Evolutionary conservation across 176 grass and related monocot genomes (phyloP), one percentile per base, ranked within the genome.

Genomic region (Carex parvula): DNA sequence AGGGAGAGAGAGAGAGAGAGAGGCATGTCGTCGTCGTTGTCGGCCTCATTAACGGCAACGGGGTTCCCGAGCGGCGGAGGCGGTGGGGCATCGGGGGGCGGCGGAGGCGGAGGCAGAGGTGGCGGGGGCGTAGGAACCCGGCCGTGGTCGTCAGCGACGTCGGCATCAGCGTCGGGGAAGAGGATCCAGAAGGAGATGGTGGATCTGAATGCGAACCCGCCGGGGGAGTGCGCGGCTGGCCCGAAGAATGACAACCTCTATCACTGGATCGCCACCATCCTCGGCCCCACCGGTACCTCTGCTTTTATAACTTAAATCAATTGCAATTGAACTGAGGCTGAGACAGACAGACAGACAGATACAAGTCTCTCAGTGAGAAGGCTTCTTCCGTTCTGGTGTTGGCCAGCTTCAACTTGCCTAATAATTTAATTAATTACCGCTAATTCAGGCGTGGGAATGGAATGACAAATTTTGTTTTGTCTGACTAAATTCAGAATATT

Each of bases 201-300:
- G 78, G 96, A 94, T 84, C 91, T 99, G 56, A 94, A 90, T 69
- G 82, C 85, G 16, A 75, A 84, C 3, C 70, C 88, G 5, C 84
- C 72, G 32, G 83, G 88, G 30, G 91, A 94, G 42, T 99, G 89
- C 83, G 94, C 89, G 3, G 91, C 93, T 1, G 91, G 93, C 3
- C 96, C 93, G 42, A 93, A 92, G 86, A 93, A 89, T 20, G 91
- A 95, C 77, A 93, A 90, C 78, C 91, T 99, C 22, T 99, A 94
- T 87, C 89, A 99, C 84, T 95, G 93, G 96, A 84, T 94, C 83
- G 91, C 96, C 87, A 99, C 93, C 71, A 86, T 95, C 58, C 91
- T 99, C 60, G 93, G 96, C 20, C 96, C 96, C 21, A 35, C 90
- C 75, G 94, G 92, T 92, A 73, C 37, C 41, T 7, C 14, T 39